A percentile compares a stretch with the other conserved stretches of the same genome.
These are phyloP conservation scores for Bondarzewia mesenterica DNA, from an alignment of 1,284 basidiomycete genomes.

Conservation along the genomic window DNA sequence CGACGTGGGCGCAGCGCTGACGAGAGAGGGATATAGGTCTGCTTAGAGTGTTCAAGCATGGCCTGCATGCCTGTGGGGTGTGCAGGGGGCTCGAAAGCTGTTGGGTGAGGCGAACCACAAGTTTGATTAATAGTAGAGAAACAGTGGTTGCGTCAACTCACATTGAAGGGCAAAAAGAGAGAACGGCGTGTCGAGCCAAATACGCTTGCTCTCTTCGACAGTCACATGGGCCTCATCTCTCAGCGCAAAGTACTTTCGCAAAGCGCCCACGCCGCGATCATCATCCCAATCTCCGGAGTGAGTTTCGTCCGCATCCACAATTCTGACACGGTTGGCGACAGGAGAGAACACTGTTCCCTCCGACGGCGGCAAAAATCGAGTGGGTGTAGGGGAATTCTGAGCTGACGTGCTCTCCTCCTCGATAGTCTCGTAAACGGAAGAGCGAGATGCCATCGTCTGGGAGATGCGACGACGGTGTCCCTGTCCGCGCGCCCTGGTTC, in stretches of 20 bases:
- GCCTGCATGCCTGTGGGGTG: slow-evolving; percentile 62
- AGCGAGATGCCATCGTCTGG: slow-evolving; percentile 35
- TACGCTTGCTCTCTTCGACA: slow-evolving; percentile 55
- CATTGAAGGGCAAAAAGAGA: slow-evolving; percentile 65
- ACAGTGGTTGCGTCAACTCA: slow-evolving; percentile 29
- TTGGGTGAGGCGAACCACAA: slow-evolving; percentile 1
- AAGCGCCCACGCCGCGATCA: slow-evolving; percentile 48
- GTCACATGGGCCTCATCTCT: slow-evolving; percentile 60
- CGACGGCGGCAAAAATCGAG: slow-evolving; percentile 10
- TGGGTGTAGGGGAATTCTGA: slow-evolving; percentile 28
- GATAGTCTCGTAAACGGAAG: slow-evolving; percentile 73
- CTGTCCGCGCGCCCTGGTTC: slow-evolving; percentile 49
- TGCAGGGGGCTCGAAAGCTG: slow-evolving; percentile 65
- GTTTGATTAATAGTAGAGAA: neutral
- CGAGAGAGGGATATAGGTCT: slow-evolving; percentile 61
- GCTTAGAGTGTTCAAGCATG: slow-evolving; percentile 62
- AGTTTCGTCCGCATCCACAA: slow-evolving; percentile 46
- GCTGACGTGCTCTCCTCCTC: slow-evolving; percentile 52
- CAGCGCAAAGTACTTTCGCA: slow-evolving; percentile 63
- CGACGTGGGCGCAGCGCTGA: slow-evolving; percentile 53
- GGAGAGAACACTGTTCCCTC: slow-evolving; percentile 8
- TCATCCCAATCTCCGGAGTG: slow-evolving; percentile 54
- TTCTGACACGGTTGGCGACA: slow-evolving; percentile 35
- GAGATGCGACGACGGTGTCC: slow-evolving; percentile 67
- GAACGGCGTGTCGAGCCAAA: slow-evolving; percentile 67